Conservation (phyloP, 2,329 filamentous ascomycete genomes). For the Myotisia sp. region DNA sequence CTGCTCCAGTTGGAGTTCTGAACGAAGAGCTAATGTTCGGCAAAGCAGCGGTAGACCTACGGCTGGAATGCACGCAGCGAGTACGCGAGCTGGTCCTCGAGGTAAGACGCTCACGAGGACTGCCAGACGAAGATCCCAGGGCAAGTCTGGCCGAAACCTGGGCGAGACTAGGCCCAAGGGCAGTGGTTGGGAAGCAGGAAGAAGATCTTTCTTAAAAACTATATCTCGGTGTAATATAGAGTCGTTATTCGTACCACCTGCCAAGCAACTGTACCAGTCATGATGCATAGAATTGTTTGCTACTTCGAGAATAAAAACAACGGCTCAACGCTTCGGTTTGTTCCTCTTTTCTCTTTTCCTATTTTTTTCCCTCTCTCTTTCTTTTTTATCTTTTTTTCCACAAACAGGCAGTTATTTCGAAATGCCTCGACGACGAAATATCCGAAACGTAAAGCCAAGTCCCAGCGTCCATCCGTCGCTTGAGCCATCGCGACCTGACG, state of each 20-base stretch:
- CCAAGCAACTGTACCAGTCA: neutral
- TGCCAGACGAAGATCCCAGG: constrained; percentile 66
- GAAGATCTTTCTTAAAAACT: too few species aligned
- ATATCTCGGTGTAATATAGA: too few species aligned
- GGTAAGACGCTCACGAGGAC: constrained; percentile 56
- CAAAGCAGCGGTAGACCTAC: constrained; percentile 59
- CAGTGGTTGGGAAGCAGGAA: constrained; percentile 44
- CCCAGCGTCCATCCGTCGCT: constrained; percentile 27
- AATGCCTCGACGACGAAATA: constrained; percentile 37
- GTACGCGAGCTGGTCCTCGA: constrained; percentile 70
- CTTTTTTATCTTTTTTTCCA: too few species aligned
- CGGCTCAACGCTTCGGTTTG: neutral
- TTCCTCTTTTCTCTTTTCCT: too few species aligned
- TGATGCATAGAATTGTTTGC: neutral
- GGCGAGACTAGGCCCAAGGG: constrained; percentile 41
- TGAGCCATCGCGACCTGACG: constrained; percentile 1
- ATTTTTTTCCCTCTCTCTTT: too few species aligned
- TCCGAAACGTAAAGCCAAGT: constrained; percentile 26
- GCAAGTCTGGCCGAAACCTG: constrained; percentile 70
- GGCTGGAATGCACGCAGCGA: constrained; percentile 65
- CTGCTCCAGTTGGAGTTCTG: constrained; percentile 40
- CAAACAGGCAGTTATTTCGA: too few species aligned
- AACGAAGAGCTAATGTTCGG: constrained; percentile 52
- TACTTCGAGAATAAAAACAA: neutral
- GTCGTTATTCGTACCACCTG: too few species aligned